Base-by-base conservation (phyloP, 2,329 filamentous ascomycete species). In the Aureobasidium sp. region DNA sequence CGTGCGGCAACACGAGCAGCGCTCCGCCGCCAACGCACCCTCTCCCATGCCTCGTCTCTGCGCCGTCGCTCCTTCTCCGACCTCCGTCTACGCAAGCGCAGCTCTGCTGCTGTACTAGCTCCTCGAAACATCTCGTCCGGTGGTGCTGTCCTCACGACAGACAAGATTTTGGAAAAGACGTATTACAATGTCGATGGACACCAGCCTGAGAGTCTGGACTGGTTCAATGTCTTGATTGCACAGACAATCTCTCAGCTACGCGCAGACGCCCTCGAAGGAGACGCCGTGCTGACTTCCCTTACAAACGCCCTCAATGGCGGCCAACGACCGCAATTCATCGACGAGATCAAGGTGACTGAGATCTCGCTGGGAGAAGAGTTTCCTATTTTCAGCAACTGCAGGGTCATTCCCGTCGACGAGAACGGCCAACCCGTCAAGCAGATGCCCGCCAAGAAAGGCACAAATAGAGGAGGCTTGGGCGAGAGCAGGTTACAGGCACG, bases 141-240 rank as follows among this genome's bases (percentile, higher is more conserved):
- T 72, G 71, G 60, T 0, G 50, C 60, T 17, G 54, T 60, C 4
- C 83, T 95, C 19, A 95, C 92, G 4, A 95, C 95, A n/a, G 88
- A 88, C 54, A 95, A 91, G 10, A 96, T 99, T 63, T 81, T 99
- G 27, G 87, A 87, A 67, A 99, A 99, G 77, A 97, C 94, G 23
- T 99, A 96, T 74, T 99, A 99, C 77, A 96, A 95, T 70, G 90
- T 94, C 45, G 84, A 95, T 67, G 91, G 90, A 62, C 94, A 99
- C 73, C 94, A 97, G 74, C 94, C 94, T 0, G 94, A 99, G 74
- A 95, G 89, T 61, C 76, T 99, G 63, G 94, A 99, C 74, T 99
- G 94, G 94, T 97, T 99, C 81, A 99, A 99, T 71, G 94, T 99
- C 27, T 79, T 99, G 60, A 86, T 97, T 55, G 94, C 92, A 2